Evolutionary conservation across 371 early-diverging fungal genomes (phyloP), one percentile per base, ranked within the genome.

Genomic region (Apophysomyces ossiformis): DNA sequence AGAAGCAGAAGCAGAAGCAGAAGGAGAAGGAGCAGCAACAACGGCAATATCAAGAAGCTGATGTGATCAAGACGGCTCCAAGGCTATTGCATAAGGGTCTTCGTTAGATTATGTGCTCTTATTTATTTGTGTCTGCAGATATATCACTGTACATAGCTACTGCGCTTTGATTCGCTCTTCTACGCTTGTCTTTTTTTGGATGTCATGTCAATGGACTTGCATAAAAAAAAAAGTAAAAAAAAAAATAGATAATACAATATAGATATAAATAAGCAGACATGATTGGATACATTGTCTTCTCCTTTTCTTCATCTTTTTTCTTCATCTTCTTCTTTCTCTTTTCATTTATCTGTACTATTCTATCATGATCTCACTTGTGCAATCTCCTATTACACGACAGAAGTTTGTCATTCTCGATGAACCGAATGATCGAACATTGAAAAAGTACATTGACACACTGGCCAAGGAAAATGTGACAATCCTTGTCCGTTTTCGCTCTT

Each of bases 351-450:
- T n/a, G n/a, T n/a, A n/a, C n/a, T 43, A 32, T 39, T 43, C 21
- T 38, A 54, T 18, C 13, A 74, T 68, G 70, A 71, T 75, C 38
- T 67, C 69, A 16, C 65, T 75, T 50, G 64, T 75, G 7, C 60
- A 67, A 50, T 68, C 75, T 38, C 75, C 73, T 18, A 47, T 65
- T 36, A 69, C 69, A 37, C 59, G 71, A 21, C 69, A 73, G 61
- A 70, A 69, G 45, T 88, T 88, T 72, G 71, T 91, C 54, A 81
- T 91, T 61, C 78, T 86, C 37, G 91, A 91, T 73, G 89, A 89
- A 54, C 91, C 91, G 0, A 76, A 82, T 6, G 64, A 74, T 50
- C 71, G 76, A 5, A 78, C 80, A 11, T 64, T 90, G 13, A 68
- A 71, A 5, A 71, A 70, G 3, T 85, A 85, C 66, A 63, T 85